Evolutionary conservation across 192 early-diverging fungal genomes (phyloP).

Genomic region (Spizellomyces sp.): DNA sequence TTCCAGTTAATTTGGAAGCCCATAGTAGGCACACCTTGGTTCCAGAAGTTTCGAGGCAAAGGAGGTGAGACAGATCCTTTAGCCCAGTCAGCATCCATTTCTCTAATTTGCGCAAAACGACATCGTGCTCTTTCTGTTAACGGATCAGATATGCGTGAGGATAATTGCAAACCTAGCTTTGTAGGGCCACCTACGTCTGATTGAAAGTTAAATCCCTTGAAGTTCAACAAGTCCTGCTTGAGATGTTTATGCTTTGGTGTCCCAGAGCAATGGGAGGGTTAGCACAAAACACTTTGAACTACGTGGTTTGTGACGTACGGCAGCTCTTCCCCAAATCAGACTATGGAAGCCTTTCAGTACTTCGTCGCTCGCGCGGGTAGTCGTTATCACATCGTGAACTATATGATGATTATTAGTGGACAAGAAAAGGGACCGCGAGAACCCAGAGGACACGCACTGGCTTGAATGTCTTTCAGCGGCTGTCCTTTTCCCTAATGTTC

Average conservation of each 20-base stretch:
- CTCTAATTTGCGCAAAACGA: conserved; percentile 12
- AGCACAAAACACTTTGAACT: neutral
- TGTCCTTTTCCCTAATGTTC: conserved; percentile 20
- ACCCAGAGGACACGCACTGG: conserved; percentile 6
- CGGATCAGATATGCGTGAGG: neutral
- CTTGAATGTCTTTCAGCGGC: conserved; percentile 28
- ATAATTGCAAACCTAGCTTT: neutral
- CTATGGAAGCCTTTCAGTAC: conserved; percentile 13
- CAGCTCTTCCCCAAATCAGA: conserved; percentile 21
- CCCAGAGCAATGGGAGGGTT: neutral
- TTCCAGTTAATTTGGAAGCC: neutral
- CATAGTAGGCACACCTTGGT: conserved; percentile 11
- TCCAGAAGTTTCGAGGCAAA: conserved; percentile 19
- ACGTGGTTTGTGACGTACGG: neutral
- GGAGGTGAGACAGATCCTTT: conserved; percentile 20
- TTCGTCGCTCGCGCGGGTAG: conserved; percentile 3
- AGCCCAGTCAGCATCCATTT: conserved; percentile 17
- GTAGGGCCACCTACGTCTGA: conserved; percentile 13
- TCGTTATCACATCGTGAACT: conserved; percentile 18
- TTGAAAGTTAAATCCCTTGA: conserved; percentile 30
- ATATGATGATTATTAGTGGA: too few species aligned
- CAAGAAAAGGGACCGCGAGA: neutral
- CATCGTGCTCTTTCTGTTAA: conserved; percentile 32
- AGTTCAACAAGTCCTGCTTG: conserved; percentile 21
- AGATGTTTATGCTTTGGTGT: conserved; percentile 22